Evolutionary conservation across 129 eudicot genomes (phyloP), one percentile per base, ranked within the genome.

Genomic region (Dittrichia graveolens): DNA sequence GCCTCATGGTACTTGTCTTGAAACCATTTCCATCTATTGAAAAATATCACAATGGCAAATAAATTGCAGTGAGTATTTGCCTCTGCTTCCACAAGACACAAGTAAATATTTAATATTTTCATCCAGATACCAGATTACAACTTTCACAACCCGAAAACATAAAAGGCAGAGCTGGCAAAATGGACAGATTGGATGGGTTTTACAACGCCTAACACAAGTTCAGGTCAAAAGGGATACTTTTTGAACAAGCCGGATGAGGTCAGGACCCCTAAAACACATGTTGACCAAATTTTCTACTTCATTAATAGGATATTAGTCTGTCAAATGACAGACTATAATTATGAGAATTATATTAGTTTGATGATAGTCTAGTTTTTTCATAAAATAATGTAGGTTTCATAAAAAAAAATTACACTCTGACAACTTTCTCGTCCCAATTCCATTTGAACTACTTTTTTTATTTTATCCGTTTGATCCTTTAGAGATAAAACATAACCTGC

Each of bases 1-100:
- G 98, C 72, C 98, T 88, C 98, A 94, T 94, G 15, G 98, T 94
- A 78, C 98, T 94, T 24, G 98, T 94, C 79, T 94, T 94, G 55
- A 94, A 94, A 73, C 98, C 98, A 84, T 94, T 94, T 67, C 98
- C 98, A 81, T 94, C 98, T 94, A 83, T 71, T 13, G 50, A 61
- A 58, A 63, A 8, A 70, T 40, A 61, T 47, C 67, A 80, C 61
- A 60, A 60, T 37, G 56, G 67, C 44, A 70, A 75, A 64, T 70
- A 41, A 44, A 46, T 24, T 18, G 8, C 65, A 75, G 46, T 7
- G 61, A 19, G 50, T 52, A 69, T 16, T 39, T 49, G 61, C 34
- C 48, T 13, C 7, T 31, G 45, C 47, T 43, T 43, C 70, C 56
- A 46, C 15, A 24, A 24, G 31, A 53, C 56, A 46, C 15, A 24